Base-by-base conservation (phyloP, 1,284 basidiomycete species). In the Cutaneotrichosporon cutaneum region DNA sequence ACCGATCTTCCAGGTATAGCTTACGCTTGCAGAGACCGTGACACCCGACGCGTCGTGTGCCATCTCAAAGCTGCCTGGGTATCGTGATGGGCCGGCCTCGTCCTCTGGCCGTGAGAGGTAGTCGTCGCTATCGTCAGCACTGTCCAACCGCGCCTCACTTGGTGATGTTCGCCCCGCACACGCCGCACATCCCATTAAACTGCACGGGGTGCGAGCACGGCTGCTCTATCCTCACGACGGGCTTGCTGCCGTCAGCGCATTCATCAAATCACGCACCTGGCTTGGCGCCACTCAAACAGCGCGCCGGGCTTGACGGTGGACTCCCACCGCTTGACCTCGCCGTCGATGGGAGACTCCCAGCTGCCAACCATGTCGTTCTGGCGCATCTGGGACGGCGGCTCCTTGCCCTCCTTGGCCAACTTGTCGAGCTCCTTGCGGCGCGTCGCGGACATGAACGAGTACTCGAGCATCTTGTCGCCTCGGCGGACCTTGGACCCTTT, bases 171-270 rank as follows among this genome's bases (percentile, higher is more conserved):
- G 90, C 92, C 42, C 94, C 94, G 75, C 94, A 99, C 33, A 95
- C 78, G 2, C 90, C 93, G 76, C 94, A 99, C 63, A 98, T 84
- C 1, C 95, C 95, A 42, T 88, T 87, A 62, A 95, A 83, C 78
- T 97, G 94, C 68, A 95, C 88, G 54, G 90, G 90, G 79, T 99
- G 94, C 56, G 90, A 92, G 81, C 94, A 99, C 21, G 90, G 89
- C 77, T 95, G 92, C 54, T 85, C 80, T 66, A 95, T 82, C 50
- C 84, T 80, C 26, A 92, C 79, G 58, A 86, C 84, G 1, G 88
- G 82, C 59, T 80, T 83, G 27, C 74, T 77, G 60, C 8, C 4
- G 58, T 60, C 50, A 63, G 60, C 58, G 4, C 32, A 18, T 33
- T 27, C 18, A 5, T 45, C 24, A 32, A 9, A 1, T 18, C 30